Conservation (phyloP, 148 eudicot genomes). For the Rhododendron griersonianum region DNA sequence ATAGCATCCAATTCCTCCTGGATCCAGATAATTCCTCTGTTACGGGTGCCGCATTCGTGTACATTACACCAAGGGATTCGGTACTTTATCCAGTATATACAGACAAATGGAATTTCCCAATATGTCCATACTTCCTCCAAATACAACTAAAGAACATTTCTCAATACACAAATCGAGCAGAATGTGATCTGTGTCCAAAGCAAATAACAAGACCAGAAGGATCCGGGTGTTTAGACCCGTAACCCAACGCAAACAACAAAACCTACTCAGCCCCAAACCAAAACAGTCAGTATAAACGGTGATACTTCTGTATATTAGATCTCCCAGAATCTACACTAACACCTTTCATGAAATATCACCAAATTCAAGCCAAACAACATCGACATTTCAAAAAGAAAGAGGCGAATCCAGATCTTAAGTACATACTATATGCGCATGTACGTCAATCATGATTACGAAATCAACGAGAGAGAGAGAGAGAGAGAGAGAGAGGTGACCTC, state of each 20-base stretch:
- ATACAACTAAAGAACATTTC: not conserved
- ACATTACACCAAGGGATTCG: not conserved
- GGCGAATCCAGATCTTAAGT: not conserved
- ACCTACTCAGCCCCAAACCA: too few species aligned
- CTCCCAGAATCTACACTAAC: not conserved
- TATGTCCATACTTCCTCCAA: not conserved
- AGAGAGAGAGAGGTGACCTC: slow-evolving; percentile 6
- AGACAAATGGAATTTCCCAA: not conserved
- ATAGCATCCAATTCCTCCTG: not conserved
- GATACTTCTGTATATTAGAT: not conserved
- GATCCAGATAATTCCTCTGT: not conserved
- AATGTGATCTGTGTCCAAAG: not conserved
- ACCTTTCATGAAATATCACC: not conserved
- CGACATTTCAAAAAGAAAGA: not conserved
- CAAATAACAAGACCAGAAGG: not conserved
- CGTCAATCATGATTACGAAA: not conserved
- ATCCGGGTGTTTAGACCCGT: not conserved
- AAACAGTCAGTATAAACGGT: not conserved
- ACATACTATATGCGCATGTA: not conserved
- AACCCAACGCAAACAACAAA: not conserved
- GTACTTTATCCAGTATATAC: not conserved
- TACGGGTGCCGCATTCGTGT: not conserved
- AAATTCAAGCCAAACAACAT: not conserved
- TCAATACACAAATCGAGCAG: not conserved
- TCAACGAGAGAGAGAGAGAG: not conserved